Evolutionary conservation across 495 filamentous ascomycete genomes (phyloP).

Genomic region (Neurospora sp.): DNA sequence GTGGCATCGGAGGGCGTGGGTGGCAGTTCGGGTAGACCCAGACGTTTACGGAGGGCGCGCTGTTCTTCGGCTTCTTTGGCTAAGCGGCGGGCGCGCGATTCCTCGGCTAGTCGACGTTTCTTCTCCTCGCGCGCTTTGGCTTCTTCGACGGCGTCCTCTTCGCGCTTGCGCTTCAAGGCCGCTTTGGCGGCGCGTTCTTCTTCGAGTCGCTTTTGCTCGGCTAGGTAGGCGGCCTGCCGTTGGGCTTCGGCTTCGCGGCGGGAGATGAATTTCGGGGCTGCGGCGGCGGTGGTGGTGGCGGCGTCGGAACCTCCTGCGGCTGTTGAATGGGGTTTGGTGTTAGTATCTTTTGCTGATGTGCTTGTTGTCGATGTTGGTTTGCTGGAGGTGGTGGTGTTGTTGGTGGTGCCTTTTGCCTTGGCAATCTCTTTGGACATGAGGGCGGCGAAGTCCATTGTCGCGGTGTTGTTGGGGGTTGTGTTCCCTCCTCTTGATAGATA

Average conservation of each 20-base stretch:
- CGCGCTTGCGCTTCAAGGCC: constrained; percentile 73
- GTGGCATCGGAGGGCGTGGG: constrained; percentile 17
- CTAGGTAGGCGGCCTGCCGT: constrained; percentile 68
- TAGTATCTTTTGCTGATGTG: constrained; percentile 33
- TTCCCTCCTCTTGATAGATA: not conserved
- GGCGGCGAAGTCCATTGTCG: constrained; percentile 83
- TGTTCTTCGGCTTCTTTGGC: constrained; percentile 55
- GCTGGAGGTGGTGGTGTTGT: not conserved
- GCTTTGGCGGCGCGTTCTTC: constrained; percentile 55
- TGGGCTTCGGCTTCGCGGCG: constrained; percentile 79
- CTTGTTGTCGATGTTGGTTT: constrained; percentile 11
- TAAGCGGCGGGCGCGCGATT: constrained; percentile 57
- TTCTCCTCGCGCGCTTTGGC: constrained; percentile 66
- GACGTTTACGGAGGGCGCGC: constrained; percentile 33
- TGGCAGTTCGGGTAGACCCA: constrained; percentile 63
- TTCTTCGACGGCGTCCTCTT: constrained; percentile 71
- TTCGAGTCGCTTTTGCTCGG: constrained; percentile 62
- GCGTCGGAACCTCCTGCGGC: constrained; percentile 1
- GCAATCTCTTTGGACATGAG: constrained; percentile 86
- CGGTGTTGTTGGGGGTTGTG: constrained; percentile 4
- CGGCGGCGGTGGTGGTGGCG: not conserved
- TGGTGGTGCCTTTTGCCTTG: constrained; percentile 47
- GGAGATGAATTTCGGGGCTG: constrained; percentile 61
- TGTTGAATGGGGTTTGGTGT: constrained; percentile 7
- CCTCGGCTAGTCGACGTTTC: constrained; percentile 67